Evolutionary conservation across 495 filamentous ascomycete genomes (phyloP), one percentile per base, ranked within the genome.

Genomic region (Sporormia fimetaria): DNA sequence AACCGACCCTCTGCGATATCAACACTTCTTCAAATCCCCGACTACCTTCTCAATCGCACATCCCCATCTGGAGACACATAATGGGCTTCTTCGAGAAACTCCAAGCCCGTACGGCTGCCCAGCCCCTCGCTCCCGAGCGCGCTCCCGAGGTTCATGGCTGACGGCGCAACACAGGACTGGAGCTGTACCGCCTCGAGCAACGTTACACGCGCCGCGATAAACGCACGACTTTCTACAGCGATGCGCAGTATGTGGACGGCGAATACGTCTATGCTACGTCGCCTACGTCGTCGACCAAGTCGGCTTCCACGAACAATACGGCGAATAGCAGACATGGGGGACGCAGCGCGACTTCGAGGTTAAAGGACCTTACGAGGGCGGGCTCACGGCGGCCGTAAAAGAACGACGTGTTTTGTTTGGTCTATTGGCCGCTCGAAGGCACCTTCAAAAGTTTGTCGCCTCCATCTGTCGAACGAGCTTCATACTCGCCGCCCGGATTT

Each of bases 161-260:
- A 55, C 36, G 5, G 56, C 67, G n/a, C 28, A 73, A n/a, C 50
- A 4, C 54, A 71, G 71, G 79, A 66, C 69, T 86, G 49, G 83
- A 94, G 69, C 75, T 94, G 55, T 90, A 87, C 69, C 82, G 83
- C 21, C 76, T 95, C 44, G 87, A 95, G 65, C 80, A 94, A 63
- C 76, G 83, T 32, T 95, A 95, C 67, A 87, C 83, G 23, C 79
- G 77, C 53, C 79, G 83, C 58, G 81, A 83, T 51, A 78, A 85
- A 47, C 84, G 87, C 64, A 84, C 75, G 39, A 87, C 80, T 44
- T 93, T 92, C 63, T 75, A 80, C 58, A 80, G 74, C 42, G 84
- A 83, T 52, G 87, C 83, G 15, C 71, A 78, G 57, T 95, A 95
- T 59, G 79, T 94, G 51, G 81, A 93, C 59, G 85, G 85, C 59